A percentile compares a stretch with the other conserved stretches of the same genome.
phyloP scores from a whole-genome alignment of 225 moss, liverwort and hornwort species.

The Physcomitrellopsis africana region DNA sequence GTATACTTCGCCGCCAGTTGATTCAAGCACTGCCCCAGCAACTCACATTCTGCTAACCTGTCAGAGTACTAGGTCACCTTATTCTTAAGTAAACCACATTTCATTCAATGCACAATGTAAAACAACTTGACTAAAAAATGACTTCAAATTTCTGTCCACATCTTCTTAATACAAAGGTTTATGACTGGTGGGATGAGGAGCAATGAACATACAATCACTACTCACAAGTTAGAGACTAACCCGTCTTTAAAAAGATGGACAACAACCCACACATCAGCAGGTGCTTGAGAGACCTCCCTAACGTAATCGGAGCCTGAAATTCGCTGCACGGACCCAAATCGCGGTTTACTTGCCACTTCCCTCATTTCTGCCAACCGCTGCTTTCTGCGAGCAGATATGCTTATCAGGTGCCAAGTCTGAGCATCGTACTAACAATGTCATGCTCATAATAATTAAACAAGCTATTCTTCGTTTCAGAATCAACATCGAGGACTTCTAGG shows the following conservation, averaged over 20 bases:
- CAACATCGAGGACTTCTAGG: too few species aligned
- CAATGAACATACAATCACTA: neutral
- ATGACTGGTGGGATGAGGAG: neutral
- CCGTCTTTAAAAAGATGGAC: slow-evolving; percentile 98
- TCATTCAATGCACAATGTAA: neutral
- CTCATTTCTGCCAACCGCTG: slow-evolving; percentile 85
- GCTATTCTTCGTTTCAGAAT: too few species aligned
- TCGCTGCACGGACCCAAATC: slow-evolving; percentile 80
- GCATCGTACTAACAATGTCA: too few species aligned
- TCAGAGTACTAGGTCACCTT: slow-evolving; percentile 17
- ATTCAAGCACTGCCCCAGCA: slow-evolving; percentile 82
- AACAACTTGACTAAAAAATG: neutral
- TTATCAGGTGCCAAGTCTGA: neutral
- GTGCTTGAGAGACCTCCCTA: slow-evolving; percentile 95
- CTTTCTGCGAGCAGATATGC: slow-evolving; percentile 64
- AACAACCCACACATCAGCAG: slow-evolving; percentile 96
- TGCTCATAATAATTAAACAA: too few species aligned
- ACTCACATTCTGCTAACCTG: slow-evolving; percentile 82
- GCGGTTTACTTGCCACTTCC: slow-evolving; percentile 74
- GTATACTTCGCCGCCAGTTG: slow-evolving; percentile 87
- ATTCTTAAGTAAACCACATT: neutral
- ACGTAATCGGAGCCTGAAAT: slow-evolving; percentile 93
- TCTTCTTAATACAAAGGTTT: neutral
- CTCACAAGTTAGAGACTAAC: slow-evolving; percentile 44
- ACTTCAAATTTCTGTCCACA: neutral